Evolutionary conservation across 108 stramenopile species (phyloP), one percentile per base, ranked within the genome.

Genomic region (Schizochytrium sp.): DNA sequence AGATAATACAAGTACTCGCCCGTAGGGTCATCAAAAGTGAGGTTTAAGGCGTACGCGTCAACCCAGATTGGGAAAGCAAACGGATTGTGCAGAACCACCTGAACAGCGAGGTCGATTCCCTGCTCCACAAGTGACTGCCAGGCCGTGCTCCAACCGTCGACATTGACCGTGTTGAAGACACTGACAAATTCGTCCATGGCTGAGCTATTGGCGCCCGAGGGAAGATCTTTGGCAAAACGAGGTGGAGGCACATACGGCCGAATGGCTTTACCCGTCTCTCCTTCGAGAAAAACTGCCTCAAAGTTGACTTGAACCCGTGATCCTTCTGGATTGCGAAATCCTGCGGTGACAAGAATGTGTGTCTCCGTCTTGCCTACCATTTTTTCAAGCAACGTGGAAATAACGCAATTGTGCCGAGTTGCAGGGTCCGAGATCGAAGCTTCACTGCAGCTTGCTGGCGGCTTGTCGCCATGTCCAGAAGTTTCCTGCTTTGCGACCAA

Each of bases 1-100:
- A 83, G 51, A 3, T 53, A 53, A 16, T 23, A 53, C 6, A 83
- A 14, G 51, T 83, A 83, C 4, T 83, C 76, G 51, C 76, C 76
- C n/a, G 76, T 83, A 55, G 76, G 76, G 28, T 83, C 76, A 23
- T 83, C 76, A 23, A 53, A 83, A 12, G 76, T 83, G 48, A 83
- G 45, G 48, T 47, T 12, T 45, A 83, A 53, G 0, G 19, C 23
- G 28, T 53, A 83, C 48, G 48, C 12, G 76, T 23, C 45, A n/a
- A 83, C 76, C 76, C 51, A 12, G 45, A 83, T 83, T 16, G 76
- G 76, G 4, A 83, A 83, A 8, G 51, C 76, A 34, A 83, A 83
- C 19, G 76, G 76, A 53, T 83, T 83, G 76, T 83, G 76, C 48
- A 83, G 45, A 12, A 47, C 76, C 14, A 53, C 76, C 25, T 83